Base-by-base conservation (phyloP, 106 monocot genomes). In the Acorus gramineus region DNA sequence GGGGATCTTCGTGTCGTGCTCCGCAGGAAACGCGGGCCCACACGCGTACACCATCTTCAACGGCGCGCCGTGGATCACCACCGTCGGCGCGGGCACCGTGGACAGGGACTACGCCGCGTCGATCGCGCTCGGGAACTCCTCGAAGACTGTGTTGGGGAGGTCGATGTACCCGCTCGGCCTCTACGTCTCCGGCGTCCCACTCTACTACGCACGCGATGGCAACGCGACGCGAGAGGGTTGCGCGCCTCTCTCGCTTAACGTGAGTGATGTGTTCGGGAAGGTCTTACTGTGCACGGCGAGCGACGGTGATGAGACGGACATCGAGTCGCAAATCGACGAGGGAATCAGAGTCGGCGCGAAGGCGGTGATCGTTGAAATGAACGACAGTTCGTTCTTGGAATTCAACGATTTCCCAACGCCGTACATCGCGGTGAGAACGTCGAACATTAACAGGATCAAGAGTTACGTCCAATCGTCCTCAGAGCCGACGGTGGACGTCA, bases 1-100 rank as follows among this genome's bases (percentile, higher is more conserved):
- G 10, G 77, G 82, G 11, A 56, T 74, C 69, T 78, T 82, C 66
- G 82, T 81, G 11, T 56, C 81, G 11, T 77, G 77, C 77, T 81
- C 81, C 48, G 81, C 77, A 46, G 81, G 81, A 0, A 81, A 28
- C 28, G 28, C 28, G 28, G 28, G 28, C 28, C 28, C 28, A 28
- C 28, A 28, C 28, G 28, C 28, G 28, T 28, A 28, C 28, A 28
- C 28, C 28, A 28, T 28, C 1, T 28, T 28, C 28, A 28, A 28
- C 28, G 28, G 28, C 28, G 28, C 28, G 28, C 28, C 28, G 28
- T 28, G 28, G 28, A 28, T 28, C 28, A 28, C 28, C 28, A 28
- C 28, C 28, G 28, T 28, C 28, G 28, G 28, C 28, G 28, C 28
- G 0, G 28, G 28, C 0, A 28, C 28, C 1, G 1, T 28, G 1